Conservation (phyloP, 1,284 basidiomycete species). For the Xerocomus nothofagi region DNA sequence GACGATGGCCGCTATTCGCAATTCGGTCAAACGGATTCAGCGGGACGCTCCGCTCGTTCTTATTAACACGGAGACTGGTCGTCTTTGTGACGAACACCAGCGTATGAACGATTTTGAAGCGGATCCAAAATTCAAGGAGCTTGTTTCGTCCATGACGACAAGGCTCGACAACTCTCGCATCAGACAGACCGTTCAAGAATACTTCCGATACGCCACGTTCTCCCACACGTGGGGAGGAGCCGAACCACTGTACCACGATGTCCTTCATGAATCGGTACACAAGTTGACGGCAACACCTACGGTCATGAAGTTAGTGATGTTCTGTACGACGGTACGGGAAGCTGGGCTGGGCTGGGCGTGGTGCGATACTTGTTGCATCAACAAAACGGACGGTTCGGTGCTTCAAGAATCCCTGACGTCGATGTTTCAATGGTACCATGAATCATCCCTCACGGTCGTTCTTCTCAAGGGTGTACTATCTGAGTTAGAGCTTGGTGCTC, state of each 20-base stretch:
- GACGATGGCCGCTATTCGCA: background rate
- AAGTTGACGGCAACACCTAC: background rate
- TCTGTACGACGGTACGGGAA: background rate
- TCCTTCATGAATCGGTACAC: too few species aligned
- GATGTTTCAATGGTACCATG: constrained; percentile 2
- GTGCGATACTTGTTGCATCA: too few species aligned
- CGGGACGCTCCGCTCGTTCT: background rate
- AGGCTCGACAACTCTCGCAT: too few species aligned
- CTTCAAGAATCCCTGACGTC: background rate
- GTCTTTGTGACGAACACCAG: background rate
- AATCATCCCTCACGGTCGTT: background rate
- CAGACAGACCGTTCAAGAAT: too few species aligned
- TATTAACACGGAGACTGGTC: background rate
- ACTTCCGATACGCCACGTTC: too few species aligned
- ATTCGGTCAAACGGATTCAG: background rate
- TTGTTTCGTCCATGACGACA: background rate
- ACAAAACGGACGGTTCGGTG: background rate
- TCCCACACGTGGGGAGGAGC: too few species aligned
- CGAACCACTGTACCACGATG: too few species aligned
- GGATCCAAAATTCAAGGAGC: background rate
- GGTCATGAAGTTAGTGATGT: background rate
- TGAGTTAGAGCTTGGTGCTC: background rate
- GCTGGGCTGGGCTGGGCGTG: background rate
- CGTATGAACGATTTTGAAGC: background rate
- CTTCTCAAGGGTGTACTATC: background rate